These are phyloP conservation scores for Aspergillus tubingensis DNA, from an alignment of 2,329 filamentous ascomycete genomes.

Conservation along the genomic window DNA sequence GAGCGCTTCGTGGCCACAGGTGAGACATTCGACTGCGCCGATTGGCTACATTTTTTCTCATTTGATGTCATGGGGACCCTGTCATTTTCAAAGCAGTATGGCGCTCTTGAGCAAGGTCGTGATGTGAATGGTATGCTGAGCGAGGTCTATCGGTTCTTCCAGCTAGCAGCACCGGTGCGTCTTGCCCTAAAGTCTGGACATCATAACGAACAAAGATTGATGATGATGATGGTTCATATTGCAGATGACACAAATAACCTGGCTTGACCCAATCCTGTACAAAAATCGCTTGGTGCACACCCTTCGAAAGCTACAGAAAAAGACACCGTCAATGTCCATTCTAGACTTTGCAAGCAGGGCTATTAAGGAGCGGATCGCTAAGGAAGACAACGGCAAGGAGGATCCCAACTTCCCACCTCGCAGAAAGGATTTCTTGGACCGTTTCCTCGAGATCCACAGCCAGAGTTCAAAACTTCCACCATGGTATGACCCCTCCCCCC, in stretches of 20 bases:
- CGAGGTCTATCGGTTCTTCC: slow-evolving; percentile 15
- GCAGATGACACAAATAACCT: slow-evolving; percentile 33
- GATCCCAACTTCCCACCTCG: not conserved
- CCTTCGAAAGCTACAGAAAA: not conserved
- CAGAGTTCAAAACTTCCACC: not conserved
- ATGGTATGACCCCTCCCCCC: not conserved
- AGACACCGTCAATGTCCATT: not conserved
- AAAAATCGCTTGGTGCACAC: slow-evolving; percentile 3
- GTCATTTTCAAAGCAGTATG: slow-evolving; percentile 33
- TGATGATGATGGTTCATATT: not conserved
- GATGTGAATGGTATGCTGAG: slow-evolving; percentile 31
- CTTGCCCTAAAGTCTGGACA: not conserved
- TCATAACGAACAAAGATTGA: not conserved
- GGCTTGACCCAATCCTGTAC: slow-evolving; percentile 18
- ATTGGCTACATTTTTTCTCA: slow-evolving; percentile 37
- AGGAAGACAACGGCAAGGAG: not conserved
- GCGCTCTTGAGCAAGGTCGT: slow-evolving; percentile 30
- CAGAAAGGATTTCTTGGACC: slow-evolving; percentile 3
- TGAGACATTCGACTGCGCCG: slow-evolving; percentile 22
- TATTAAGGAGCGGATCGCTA: not conserved
- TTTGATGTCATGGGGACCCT: slow-evolving; percentile 38
- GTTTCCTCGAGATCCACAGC: slow-evolving; percentile 5
- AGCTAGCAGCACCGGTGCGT: slow-evolving; percentile 25
- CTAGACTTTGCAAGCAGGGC: slow-evolving; percentile 1
- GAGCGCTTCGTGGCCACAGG: slow-evolving; percentile 10